These are phyloP conservation scores for Eustoma russellianum DNA, from an alignment of 257 asterid species.

Conservation along the genomic window DNA sequence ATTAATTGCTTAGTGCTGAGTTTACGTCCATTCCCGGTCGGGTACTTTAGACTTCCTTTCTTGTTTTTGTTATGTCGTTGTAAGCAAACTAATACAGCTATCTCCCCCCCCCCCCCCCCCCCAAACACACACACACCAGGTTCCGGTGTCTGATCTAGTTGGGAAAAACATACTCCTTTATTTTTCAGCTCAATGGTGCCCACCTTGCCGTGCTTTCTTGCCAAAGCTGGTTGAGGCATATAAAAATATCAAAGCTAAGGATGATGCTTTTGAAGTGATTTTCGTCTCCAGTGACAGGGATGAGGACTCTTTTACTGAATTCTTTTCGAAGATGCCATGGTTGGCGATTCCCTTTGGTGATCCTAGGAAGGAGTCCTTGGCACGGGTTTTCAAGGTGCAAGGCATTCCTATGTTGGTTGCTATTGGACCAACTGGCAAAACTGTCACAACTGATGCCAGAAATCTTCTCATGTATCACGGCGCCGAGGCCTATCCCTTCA, in stretches of 20 bases:
- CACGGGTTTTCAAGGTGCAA: conserved; percentile 41
- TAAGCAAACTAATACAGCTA: no score
- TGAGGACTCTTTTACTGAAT: conserved; percentile 50
- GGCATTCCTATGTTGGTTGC: conserved; percentile 82
- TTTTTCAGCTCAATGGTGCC: conserved; percentile 81
- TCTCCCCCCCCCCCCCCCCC: background rate
- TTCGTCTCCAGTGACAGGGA: conserved; percentile 73
- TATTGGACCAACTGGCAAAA: conserved; percentile 59
- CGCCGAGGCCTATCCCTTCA: conserved; percentile 72
- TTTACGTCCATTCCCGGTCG: no score
- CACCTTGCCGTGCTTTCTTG: conserved; percentile 77
- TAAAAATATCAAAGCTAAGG: conserved; percentile 39
- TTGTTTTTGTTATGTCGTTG: background rate
- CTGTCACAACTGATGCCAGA: conserved; percentile 51
- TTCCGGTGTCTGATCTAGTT: conserved; percentile 57
- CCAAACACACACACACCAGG: conserved; percentile 18
- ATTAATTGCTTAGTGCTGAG: background rate
- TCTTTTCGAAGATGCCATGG: conserved; percentile 75
- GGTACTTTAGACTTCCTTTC: background rate
- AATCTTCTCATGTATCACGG: conserved; percentile 45
- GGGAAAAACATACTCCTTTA: conserved; percentile 63
- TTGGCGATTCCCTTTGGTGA: conserved; percentile 67
- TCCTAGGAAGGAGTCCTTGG: conserved; percentile 36
- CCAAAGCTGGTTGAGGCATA: conserved; percentile 51
- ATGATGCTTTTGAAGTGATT: conserved; percentile 39